phyloP scores from a whole-genome alignment of 164 flowering plant genomes.

The Taxillus chinensis region DNA sequence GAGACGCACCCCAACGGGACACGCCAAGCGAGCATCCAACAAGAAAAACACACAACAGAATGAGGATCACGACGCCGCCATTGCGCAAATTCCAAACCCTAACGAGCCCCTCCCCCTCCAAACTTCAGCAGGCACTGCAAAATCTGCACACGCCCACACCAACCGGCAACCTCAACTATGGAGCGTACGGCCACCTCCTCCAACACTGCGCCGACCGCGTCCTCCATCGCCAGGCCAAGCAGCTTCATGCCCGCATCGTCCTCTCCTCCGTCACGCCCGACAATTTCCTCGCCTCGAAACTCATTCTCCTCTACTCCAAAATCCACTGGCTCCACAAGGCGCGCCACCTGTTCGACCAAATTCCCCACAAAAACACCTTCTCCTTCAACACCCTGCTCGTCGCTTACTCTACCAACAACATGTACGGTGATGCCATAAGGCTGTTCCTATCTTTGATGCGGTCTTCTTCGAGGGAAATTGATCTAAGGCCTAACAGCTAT shows the following conservation, averaged over 20 bases:
- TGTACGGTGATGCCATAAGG: conserved; percentile 22
- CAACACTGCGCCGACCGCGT: conserved; percentile 39
- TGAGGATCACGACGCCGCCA: too few species aligned
- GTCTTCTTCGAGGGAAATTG: neutral
- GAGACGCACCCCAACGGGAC: too few species aligned
- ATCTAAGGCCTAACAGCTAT: conserved; percentile 24
- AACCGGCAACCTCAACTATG: conserved; percentile 19
- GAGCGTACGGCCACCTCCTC: conserved; percentile 37
- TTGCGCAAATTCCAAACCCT: neutral
- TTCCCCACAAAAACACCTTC: conserved; percentile 39
- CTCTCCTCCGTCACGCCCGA: conserved; percentile 31
- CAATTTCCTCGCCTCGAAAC: conserved; percentile 63
- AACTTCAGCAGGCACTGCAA: conserved; percentile 11
- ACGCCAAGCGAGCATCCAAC: too few species aligned
- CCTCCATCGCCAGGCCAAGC: conserved; percentile 37
- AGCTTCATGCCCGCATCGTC: conserved; percentile 53
- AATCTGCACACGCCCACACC: conserved; percentile 4
- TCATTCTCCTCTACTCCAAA: conserved; percentile 42
- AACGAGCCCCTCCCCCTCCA: neutral
- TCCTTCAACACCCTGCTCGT: conserved; percentile 60
- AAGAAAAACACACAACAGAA: too few species aligned
- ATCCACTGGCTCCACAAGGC: conserved; percentile 24
- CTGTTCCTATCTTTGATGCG: conserved; percentile 27
- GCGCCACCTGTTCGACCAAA: conserved; percentile 53
- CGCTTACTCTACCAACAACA: conserved; percentile 27